A percentile compares a stretch with the other conserved stretches of the same genome.
Conservation (phyloP, 1,284 basidiomycete genomes). For the Apiotrichum sp. region DNA sequence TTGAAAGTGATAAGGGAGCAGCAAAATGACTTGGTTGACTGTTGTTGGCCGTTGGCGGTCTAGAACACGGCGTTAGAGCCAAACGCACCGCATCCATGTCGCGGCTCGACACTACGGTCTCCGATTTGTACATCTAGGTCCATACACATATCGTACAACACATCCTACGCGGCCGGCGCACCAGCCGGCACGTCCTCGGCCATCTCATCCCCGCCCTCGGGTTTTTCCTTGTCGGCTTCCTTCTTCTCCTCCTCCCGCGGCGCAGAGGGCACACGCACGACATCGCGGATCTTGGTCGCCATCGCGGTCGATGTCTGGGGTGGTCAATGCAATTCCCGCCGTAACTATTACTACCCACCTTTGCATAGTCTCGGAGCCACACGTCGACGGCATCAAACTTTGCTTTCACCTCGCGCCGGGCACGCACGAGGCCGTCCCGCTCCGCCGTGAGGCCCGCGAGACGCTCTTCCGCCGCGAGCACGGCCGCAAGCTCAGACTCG, state of each 20-base stretch:
- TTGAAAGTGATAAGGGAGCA: too few species aligned
- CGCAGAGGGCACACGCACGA: slow-evolving; percentile 2
- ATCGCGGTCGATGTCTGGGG: slow-evolving; percentile 26
- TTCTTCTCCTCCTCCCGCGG: neutral
- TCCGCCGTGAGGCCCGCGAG: slow-evolving; percentile 32
- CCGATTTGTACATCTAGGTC: too few species aligned
- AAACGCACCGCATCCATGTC: too few species aligned
- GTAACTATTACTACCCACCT: slow-evolving; percentile 19
- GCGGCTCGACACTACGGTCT: too few species aligned
- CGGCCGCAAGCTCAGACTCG: slow-evolving; percentile 35
- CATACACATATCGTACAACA: too few species aligned
- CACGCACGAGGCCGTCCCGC: slow-evolving; percentile 29
- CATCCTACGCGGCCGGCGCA: too few species aligned
- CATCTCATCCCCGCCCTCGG: too few species aligned
- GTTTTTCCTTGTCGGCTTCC: too few species aligned
- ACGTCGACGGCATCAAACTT: slow-evolving; percentile 34
- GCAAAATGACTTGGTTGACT: too few species aligned
- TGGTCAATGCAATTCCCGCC: neutral
- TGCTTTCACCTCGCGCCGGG: slow-evolving; percentile 37
- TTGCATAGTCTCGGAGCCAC: slow-evolving; percentile 30
- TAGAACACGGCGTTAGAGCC: too few species aligned
- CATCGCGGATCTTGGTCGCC: slow-evolving; percentile 24
- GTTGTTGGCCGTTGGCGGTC: too few species aligned
- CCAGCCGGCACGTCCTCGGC: too few species aligned
- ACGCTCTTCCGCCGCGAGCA: slow-evolving; percentile 28